phyloP scores from a whole-genome alignment of 2,329 filamentous ascomycete species.

The Fusarium solani-melongenae region DNA sequence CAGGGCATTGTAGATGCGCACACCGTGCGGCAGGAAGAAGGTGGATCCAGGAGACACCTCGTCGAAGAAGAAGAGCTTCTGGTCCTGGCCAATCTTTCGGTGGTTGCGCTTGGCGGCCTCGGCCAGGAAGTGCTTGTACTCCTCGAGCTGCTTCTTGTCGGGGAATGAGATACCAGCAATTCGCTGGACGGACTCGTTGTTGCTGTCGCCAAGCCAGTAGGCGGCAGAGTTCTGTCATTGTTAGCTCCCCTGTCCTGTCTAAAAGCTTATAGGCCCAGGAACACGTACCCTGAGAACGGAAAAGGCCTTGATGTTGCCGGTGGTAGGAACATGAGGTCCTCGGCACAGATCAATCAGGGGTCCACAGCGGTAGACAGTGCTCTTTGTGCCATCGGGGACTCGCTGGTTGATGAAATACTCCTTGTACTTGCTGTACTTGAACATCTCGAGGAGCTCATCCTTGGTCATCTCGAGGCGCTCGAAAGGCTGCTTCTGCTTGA shows the following conservation, averaged over 20 bases:
- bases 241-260: slow-evolving; percentile 16
- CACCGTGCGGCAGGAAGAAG: slow-evolving; percentile 93
- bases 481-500: slow-evolving; percentile 97
- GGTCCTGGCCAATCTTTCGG: slow-evolving; percentile 90
- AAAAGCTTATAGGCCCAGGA: not conserved
- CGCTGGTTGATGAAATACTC: slow-evolving; percentile 85
- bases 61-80: slow-evolving; percentile 98
- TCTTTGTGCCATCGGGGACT: slow-evolving; percentile 84
- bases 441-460: slow-evolving; percentile 92
- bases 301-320: slow-evolving; percentile 93
- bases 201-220: slow-evolving; percentile 94
- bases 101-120: slow-evolving; percentile 99
- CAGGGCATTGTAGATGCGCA: slow-evolving; percentile 91
- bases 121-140: slow-evolving; percentile 94
- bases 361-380: slow-evolving; percentile 94
- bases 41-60: slow-evolving; percentile 91
- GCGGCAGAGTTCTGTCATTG: slow-evolving; percentile 71
- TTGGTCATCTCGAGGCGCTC: slow-evolving; percentile 90
- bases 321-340: slow-evolving; percentile 92
- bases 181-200: slow-evolving; percentile 94
- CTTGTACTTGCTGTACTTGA: slow-evolving; percentile 98
- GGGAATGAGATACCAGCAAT: slow-evolving; percentile 97
- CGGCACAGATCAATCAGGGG: slow-evolving; percentile 95
- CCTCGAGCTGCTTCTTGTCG: slow-evolving; percentile 93
- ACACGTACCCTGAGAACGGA: slow-evolving; percentile 79